Percentiles rank a stretch among this genome's conserved stretches.
Conservation (phyloP, 371 early-diverging fungal genomes). For the Nosema granulosis region DNA sequence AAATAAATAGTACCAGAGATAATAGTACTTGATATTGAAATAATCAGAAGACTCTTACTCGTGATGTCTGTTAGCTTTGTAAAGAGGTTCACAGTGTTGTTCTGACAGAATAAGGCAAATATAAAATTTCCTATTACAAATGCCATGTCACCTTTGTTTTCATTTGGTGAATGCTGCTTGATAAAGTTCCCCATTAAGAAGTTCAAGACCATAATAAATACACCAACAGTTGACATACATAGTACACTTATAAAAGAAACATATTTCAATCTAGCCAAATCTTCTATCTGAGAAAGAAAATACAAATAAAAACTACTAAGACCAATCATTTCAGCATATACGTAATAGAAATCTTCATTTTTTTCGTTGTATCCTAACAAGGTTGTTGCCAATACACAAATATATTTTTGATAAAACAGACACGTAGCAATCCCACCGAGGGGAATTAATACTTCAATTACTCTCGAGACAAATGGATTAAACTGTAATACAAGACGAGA, state of each 20-base stretch:
- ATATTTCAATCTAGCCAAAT: not conserved
- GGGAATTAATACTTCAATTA: not conserved
- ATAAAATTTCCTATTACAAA: constrained; percentile 37
- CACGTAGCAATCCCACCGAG: not conserved
- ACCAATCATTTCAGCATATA: not conserved
- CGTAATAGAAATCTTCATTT: not conserved
- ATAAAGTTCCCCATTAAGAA: not conserved
- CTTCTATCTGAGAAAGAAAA: not conserved
- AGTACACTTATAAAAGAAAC: not conserved
- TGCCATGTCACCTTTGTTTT: not conserved
- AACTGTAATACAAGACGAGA: no score
- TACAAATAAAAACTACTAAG: no score
- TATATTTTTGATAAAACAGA: not conserved
- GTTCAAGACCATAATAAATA: not conserved
- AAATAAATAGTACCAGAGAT: constrained; percentile 50
- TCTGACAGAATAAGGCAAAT: constrained; percentile 63
- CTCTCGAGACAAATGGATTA: no score
- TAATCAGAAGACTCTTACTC: constrained; percentile 36
- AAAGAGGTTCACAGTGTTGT: constrained; percentile 60
- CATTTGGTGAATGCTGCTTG: not conserved
- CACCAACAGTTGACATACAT: not conserved
- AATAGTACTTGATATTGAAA: constrained; percentile 21
- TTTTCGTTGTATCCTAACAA: not conserved
- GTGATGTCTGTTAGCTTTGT: constrained; percentile 45
- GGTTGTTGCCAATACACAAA: not conserved